These are phyloP conservation scores for Stropharia rugosoannulata DNA, from an alignment of 768 basidiomycete genomes.

Conservation along the genomic window DNA sequence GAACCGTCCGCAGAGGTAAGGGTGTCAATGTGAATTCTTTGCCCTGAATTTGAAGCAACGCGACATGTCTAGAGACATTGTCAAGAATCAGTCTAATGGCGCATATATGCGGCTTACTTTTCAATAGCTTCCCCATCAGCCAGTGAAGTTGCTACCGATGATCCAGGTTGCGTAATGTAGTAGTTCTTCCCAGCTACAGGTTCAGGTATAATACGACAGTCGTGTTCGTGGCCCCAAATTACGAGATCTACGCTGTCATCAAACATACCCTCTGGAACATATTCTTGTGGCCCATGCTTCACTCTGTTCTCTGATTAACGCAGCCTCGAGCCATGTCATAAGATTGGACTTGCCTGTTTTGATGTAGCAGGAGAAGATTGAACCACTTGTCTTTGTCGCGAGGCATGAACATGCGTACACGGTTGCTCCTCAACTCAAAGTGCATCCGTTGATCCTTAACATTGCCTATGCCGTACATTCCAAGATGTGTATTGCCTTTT, in stretches of 20 bases:
- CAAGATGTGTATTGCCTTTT: slow-evolving; percentile 86
- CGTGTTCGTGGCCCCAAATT: slow-evolving; percentile 99
- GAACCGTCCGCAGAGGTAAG: slow-evolving; percentile 85
- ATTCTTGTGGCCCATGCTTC: slow-evolving; percentile 91
- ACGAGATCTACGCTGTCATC: slow-evolving; percentile 93
- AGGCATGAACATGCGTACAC: slow-evolving; percentile 97
- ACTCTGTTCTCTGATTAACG: slow-evolving; percentile 53
- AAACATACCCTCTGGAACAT: slow-evolving; percentile 95
- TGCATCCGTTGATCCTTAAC: slow-evolving; percentile 97
- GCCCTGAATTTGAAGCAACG: slow-evolving; percentile 82
- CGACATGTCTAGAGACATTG: slow-evolving; percentile 72
- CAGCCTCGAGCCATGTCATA: neutral
- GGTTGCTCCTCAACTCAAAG: slow-evolving; percentile 89
- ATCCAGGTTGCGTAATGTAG: slow-evolving; percentile 92
- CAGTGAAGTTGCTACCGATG: slow-evolving; percentile 90
- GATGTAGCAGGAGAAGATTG: slow-evolving; percentile 90
- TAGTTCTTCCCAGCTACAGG: slow-evolving; percentile 90
- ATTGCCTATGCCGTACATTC: slow-evolving; percentile 94
- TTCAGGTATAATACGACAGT: slow-evolving; percentile 90
- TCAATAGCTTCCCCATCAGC: slow-evolving; percentile 90
- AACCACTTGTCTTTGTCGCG: slow-evolving; percentile 91
- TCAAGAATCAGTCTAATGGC: neutral
- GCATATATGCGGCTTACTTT: slow-evolving; percentile 55
- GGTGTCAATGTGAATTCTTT: slow-evolving; percentile 87
- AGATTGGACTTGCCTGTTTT: slow-evolving; percentile 73